Percentiles rank a stretch among this genome's conserved stretches.
Conservation (phyloP, 176 grass and related monocot species). For the Aechmea fasciata region DNA sequence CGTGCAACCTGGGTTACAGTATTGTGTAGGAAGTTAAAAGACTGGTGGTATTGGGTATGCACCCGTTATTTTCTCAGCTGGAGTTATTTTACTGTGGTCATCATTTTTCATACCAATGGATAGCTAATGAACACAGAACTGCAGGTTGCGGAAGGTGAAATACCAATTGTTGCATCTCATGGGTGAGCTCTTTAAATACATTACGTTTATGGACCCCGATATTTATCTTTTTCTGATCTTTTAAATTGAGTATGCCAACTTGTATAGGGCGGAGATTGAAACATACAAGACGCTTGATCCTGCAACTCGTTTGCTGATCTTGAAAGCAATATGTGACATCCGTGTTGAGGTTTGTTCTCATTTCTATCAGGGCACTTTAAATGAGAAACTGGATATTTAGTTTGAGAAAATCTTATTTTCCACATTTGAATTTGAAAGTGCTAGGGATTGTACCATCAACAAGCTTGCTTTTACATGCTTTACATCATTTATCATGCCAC, state of each 20-base stretch:
- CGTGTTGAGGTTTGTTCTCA: slow-evolving; percentile 46
- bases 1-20: slow-evolving; percentile 74
- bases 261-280: slow-evolving; percentile 63
- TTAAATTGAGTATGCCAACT: neutral
- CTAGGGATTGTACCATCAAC: neutral
- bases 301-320: slow-evolving; percentile 58
- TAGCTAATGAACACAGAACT: slow-evolving; percentile 32
- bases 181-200: slow-evolving; percentile 45
- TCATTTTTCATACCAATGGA: slow-evolving; percentile 3
- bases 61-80: slow-evolving; percentile 11
- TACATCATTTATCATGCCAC: neutral
- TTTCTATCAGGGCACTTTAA: neutral
- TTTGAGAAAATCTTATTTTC: neutral
- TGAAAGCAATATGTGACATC: slow-evolving; percentile 93
- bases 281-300: slow-evolving; percentile 68
- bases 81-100: slow-evolving; percentile 4
- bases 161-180: slow-evolving; percentile 76
- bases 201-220: neutral
- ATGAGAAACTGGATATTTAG: neutral
- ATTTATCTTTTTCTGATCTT: neutral
- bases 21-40: slow-evolving; percentile 82
- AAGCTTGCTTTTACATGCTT: neutral
- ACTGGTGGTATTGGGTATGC: slow-evolving; percentile 96
- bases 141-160: slow-evolving; percentile 83
- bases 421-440: neutral